Evolutionary conservation across 345 rosid genomes (phyloP), one percentile per base, ranked within the genome.

Genomic region (Euphorbia peplus): DNA sequence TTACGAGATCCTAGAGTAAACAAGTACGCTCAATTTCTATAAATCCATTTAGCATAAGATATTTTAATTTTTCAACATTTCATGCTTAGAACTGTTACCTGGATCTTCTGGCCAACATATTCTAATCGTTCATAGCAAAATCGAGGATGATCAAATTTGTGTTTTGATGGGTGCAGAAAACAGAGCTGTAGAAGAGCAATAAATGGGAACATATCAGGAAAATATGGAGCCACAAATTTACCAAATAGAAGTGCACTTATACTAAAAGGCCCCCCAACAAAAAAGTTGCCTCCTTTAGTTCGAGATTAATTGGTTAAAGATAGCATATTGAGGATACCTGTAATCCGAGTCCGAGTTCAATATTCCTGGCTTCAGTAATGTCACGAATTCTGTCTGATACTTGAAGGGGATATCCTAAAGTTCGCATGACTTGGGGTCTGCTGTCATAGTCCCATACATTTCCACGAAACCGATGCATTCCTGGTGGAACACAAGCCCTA

Each of bases 401-500:
- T 25, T 53, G 59, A 76, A 89, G 82, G 53, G 96, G 97, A 73
- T 91, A 95, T 24, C 97, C 96, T 1, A 95, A 76, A 1, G 83
- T 74, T 72, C 73, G 85, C 96, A 87, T 84, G 50, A 91, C 96
- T 62, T 84, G 82, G 1, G 90, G 95, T 80, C 85, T 88, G 83
- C 89, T 80, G 60, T 91, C 96, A 73, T 82, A 91, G 80, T 95
- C 99, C 97, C 99, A 95, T 41, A 91, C 73, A 79, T 95, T 95
- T 44, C 99, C 99, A 72, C 93, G 86, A 77, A 95, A 95, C 54
- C 97, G 86, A 82, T 95, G 97, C 89, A 95, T 89, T 64, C 97
- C 99, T 3, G 97, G 99, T 0, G 99, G 99, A 57, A 89, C 92
- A 55, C 97, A 95, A 32, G 96, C 95, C 82, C 99, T 88, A 76